Evolutionary conservation across 176 grass and related monocot genomes (phyloP).

Genomic region (Zea mays): Zm-B73-REFERENCE-NAM-5.0 NC_050096.1:96462001-96462500

Average conservation of each 20-base stretch:
- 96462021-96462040: background rate
- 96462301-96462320: background rate
- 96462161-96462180: conserved; percentile 25
- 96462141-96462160: conserved; percentile 9
- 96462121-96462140: background rate
- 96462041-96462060: background rate
- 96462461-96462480: background rate
- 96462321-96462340: background rate
- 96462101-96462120: background rate
- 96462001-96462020: background rate
- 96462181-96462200: background rate
- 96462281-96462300: background rate
- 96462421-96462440: conserved; percentile 13
- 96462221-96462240: background rate
- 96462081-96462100: background rate
- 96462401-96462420: conserved; percentile 17
- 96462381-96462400: background rate
- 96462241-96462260: conserved; percentile 7
- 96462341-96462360: background rate
- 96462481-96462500: background rate
- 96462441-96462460: conserved; percentile 1
- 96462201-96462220: background rate
- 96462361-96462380: background rate
- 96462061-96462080: conserved; percentile 13
- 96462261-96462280: background rate